These are phyloP conservation scores for Cytidiella melzeri DNA, from an alignment of 768 basidiomycete genomes.

Conservation along the genomic window DNA sequence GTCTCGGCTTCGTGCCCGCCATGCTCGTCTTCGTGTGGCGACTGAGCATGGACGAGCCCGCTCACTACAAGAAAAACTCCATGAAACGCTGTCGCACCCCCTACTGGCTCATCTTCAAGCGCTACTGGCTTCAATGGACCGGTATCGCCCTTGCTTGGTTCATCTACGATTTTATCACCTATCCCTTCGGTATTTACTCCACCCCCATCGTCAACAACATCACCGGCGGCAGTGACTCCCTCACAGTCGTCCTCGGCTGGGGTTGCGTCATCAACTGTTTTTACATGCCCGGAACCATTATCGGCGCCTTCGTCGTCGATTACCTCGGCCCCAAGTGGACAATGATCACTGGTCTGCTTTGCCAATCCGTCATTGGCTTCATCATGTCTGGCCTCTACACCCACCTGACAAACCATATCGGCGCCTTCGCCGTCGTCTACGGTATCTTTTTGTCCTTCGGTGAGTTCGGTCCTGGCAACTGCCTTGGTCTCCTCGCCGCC, in stretches of 20 bases:
- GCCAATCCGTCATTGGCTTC: slow-evolving; percentile 76
- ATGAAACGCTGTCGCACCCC: slow-evolving; percentile 76
- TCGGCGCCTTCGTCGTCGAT: slow-evolving; percentile 74
- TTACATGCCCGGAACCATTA: slow-evolving; percentile 66
- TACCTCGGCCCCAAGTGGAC: slow-evolving; percentile 69
- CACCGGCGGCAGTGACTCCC: slow-evolving; percentile 43
- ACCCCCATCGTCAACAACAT: slow-evolving; percentile 72
- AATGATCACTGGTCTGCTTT: slow-evolving; percentile 58
- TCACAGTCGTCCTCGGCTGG: slow-evolving; percentile 76
- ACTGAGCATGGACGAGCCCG: slow-evolving; percentile 75
- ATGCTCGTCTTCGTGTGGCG: slow-evolving; percentile 83
- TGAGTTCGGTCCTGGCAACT: slow-evolving; percentile 86
- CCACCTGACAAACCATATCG: slow-evolving; percentile 55
- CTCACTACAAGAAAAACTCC: slow-evolving; percentile 64
- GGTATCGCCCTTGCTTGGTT: slow-evolving; percentile 83
- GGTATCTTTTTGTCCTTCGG: slow-evolving; percentile 90
- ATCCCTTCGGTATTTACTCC: slow-evolving; percentile 76
- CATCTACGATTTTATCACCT: slow-evolving; percentile 78
- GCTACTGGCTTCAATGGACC: slow-evolving; percentile 71
- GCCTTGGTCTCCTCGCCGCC: slow-evolving; percentile 77
- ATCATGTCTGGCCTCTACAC: slow-evolving; percentile 82
- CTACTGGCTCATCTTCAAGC: slow-evolving; percentile 66
- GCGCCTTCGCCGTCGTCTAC: slow-evolving; percentile 81
- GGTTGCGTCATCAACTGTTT: slow-evolving; percentile 73
- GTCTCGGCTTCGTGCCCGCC: slow-evolving; percentile 79